Evolutionary conservation across 2,329 filamentous ascomycete species (phyloP).

Genomic region (Aspergillus sp.): DNA sequence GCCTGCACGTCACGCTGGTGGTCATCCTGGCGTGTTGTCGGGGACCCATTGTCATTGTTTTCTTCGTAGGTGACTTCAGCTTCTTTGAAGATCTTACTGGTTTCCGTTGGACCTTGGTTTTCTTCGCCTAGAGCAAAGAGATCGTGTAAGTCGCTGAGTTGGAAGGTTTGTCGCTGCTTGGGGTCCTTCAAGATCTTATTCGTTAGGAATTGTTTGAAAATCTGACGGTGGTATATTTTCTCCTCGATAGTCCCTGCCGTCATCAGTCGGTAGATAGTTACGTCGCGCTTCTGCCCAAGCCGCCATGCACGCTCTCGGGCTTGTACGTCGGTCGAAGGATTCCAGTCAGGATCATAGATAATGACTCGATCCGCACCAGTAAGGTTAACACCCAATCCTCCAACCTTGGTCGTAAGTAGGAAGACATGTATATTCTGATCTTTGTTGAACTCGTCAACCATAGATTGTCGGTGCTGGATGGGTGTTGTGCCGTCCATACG

Average conservation of each 20-base stretch:
- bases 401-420: conserved; percentile 90
- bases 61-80: conserved; percentile 70
- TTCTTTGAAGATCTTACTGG: conserved; percentile 82
- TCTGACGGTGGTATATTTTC: conserved; percentile 98
- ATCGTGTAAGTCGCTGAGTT: conserved; percentile 86
- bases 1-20: conserved; percentile 19
- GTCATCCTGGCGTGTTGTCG: neutral
- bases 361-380: conserved; percentile 95
- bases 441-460: conserved; percentile 92
- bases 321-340: conserved; percentile 93
- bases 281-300: conserved; percentile 88
- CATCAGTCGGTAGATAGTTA: conserved; percentile 97
- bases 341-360: conserved; percentile 99
- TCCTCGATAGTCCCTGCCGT: conserved; percentile 97
- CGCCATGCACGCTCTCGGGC: conserved; percentile 95
- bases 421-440: conserved; percentile 80
- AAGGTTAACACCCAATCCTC: conserved; percentile 88
- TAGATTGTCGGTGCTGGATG: conserved; percentile 80
- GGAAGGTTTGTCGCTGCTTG: conserved; percentile 88
- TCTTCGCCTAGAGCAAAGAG: conserved; percentile 77
- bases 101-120: conserved; percentile 72
- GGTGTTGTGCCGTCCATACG: conserved; percentile 93
- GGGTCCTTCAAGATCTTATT: conserved; percentile 96
- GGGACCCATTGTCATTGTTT: conserved; percentile 15
- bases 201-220: conserved; percentile 96